These are phyloP conservation scores for Scutellaria barbata DNA, from an alignment of 257 asterid species.

Conservation along the genomic window DNA sequence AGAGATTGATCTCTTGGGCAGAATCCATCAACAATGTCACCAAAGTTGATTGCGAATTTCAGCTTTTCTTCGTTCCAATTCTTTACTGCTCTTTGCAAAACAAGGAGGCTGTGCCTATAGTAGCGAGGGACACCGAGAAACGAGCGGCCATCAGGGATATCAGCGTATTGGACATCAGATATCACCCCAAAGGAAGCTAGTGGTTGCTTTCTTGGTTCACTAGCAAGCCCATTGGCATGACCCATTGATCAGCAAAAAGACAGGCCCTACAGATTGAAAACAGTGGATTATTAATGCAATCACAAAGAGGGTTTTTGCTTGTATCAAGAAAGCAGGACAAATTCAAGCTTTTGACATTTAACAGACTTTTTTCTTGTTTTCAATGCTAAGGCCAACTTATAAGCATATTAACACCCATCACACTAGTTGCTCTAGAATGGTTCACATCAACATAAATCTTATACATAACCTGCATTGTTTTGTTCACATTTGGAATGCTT, in stretches of 20 bases:
- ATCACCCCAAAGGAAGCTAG: slow-evolving; percentile 93
- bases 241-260: slow-evolving; percentile 55
- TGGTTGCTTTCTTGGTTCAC: slow-evolving; percentile 57
- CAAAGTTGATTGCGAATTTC: slow-evolving; percentile 66
- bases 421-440: too few species aligned
- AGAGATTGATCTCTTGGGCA: slow-evolving; percentile 82
- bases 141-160: slow-evolving; percentile 88
- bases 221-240: slow-evolving; percentile 50
- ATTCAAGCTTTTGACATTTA: not conserved
- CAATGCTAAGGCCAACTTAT: too few species aligned
- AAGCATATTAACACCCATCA: too few species aligned
- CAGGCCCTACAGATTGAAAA: slow-evolving; percentile 27
- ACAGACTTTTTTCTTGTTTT: too few species aligned
- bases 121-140: slow-evolving; percentile 95
- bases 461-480: too few species aligned
- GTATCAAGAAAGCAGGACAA: slow-evolving; percentile 10
- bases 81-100: slow-evolving; percentile 75
- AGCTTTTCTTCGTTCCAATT: slow-evolving; percentile 57
- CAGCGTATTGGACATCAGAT: slow-evolving; percentile 94
- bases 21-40: slow-evolving; percentile 82
- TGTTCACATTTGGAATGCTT: too few species aligned
- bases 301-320: not conserved
- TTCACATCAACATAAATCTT: too few species aligned
- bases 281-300: not conserved
- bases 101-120: slow-evolving; percentile 78